These are phyloP conservation scores for Botrytis cinerea DNA, from an alignment of 2,329 filamentous ascomycete genomes.

Conservation along the genomic window DNA sequence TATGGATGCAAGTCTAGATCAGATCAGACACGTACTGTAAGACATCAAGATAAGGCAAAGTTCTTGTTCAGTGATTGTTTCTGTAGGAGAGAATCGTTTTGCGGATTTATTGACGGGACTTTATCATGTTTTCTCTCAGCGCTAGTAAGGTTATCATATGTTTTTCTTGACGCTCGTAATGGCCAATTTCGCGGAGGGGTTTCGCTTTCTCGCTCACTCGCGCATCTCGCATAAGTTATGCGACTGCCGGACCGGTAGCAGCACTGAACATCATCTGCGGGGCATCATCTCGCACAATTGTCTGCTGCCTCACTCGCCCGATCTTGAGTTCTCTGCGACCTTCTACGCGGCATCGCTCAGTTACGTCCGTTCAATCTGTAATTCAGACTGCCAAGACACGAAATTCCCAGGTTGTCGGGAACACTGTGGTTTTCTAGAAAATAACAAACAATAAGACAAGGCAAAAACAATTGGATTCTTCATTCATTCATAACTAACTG, in stretches of 20 bases:
- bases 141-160: conserved; percentile 11
- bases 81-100: conserved; percentile 14
- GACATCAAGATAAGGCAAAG: conserved; percentile 9
- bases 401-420: not conserved
- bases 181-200: conserved; percentile 9
- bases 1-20: conserved; percentile 12
- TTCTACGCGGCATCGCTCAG: conserved; percentile 10
- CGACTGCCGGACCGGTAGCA: conserved; percentile 5
- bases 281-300: conserved; percentile 13
- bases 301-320: conserved; percentile 9
- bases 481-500: no score
- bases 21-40: conserved; percentile 10
- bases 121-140: conserved; percentile 13
- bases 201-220: conserved; percentile 8
- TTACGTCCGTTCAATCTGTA: conserved; percentile 11
- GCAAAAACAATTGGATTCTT: no score
- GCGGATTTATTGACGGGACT: conserved; percentile 1
- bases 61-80: conserved; percentile 15
- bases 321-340: conserved; percentile 13
- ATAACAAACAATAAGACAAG: no score
- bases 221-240: conserved; percentile 13
- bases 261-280: conserved; percentile 12
- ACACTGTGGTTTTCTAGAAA: no score
- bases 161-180: conserved; percentile 12
- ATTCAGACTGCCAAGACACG: conserved; percentile 9